Evolutionary conservation across 768 basidiomycete genomes (phyloP), one percentile per base, ranked within the genome.

Genomic region (Suillus occidentalis): DNA sequence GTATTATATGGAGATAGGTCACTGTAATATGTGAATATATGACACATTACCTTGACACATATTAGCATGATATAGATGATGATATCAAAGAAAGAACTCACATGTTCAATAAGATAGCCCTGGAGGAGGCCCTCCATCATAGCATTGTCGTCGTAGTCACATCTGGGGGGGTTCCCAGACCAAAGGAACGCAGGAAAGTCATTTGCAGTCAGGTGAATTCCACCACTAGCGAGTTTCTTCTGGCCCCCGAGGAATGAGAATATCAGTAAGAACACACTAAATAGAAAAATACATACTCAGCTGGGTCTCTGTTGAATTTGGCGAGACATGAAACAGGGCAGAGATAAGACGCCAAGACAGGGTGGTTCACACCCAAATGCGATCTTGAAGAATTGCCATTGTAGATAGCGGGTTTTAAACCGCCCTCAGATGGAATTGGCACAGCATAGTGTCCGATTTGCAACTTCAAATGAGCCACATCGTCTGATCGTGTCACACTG

Each of bases 11-110:
- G n/a, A n/a, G n/a, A n/a, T n/a, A n/a, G n/a, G n/a, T n/a, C n/a
- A n/a, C n/a, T n/a, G n/a, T n/a, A n/a, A n/a, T n/a, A n/a, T 43
- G 60, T 67, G n/a, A 49, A 67, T 5, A 67, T 61, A 20, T 65
- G 66, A 22, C 34, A 4, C 7, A 49, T 36, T 25, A 67, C 63
- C 66, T 65, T 6, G 14, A 20, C n/a, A 57, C 18, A 18, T 45
- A 34, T 34, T 34, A 34, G 34, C 34, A 5, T 34, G 34, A 34
- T 22, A 0, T 39, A 55, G 13, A 28, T 50, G 36, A 63, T 2
- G 45, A 42, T 14, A 4, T 45, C 2, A 8, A 61, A 18, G 34
- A 34, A 63, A 14, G 39, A 34, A 40, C 64, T 62, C 31, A 58
- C 65, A 7, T 34, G 39, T 3, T 57, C 42, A 6, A 64, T 37